Base-by-base conservation (phyloP, 2,329 filamentous ascomycete genomes). In the Cadophora luteo-olivacea region DNA sequence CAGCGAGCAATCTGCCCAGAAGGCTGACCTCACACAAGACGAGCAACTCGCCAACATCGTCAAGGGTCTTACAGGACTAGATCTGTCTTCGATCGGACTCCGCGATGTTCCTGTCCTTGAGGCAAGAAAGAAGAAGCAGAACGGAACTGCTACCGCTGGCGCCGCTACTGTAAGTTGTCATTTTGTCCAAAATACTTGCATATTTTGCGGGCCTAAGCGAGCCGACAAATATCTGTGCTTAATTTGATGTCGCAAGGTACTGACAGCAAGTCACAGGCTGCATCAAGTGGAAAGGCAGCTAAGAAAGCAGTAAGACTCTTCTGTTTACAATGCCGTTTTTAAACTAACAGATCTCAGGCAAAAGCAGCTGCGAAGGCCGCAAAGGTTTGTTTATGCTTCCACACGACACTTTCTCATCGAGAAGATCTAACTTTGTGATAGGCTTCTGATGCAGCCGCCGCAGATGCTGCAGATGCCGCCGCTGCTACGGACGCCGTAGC, bases 31-130 rank as follows among this genome's bases (percentile, higher is more conserved):
- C 9, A 61, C 29, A 8, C 25, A 29, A 12, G 49, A 64, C 25
- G 55, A 54, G 12, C 38, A 71, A 29, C 48, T 73, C 11, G 66
- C 62, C 9, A 63, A 19, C 14, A 65, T 75, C 49, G 58, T 74
- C n/a, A 36, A 72, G 55, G 45, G 68, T 57, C 66, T 75, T 9
- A 75, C 73, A 25, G 73, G 74, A n/a, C 24, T 75, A 48, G 65
- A 74, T 19, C 22, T 72, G 25, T 61, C 60, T 52, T 24, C 32
- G 12, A 64, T 74, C 11, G 64, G 70, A 51, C 70, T 73, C 12
- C 67, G 72, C 68, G 52, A 64, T 45, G 33, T 69, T 2, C 72
- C 70, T 7, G 61, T 67, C 0, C 70, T 73, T 24, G 70, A 74
- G 51, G 24, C 67, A 8, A 32, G 72, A 60, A 73, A 74, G 45